A percentile compares a stretch with the other conserved stretches of the same genome.
These are phyloP conservation scores for Nicotiana rustica DNA, from an alignment of 305 asterid species.

Conservation along the genomic window DNA sequence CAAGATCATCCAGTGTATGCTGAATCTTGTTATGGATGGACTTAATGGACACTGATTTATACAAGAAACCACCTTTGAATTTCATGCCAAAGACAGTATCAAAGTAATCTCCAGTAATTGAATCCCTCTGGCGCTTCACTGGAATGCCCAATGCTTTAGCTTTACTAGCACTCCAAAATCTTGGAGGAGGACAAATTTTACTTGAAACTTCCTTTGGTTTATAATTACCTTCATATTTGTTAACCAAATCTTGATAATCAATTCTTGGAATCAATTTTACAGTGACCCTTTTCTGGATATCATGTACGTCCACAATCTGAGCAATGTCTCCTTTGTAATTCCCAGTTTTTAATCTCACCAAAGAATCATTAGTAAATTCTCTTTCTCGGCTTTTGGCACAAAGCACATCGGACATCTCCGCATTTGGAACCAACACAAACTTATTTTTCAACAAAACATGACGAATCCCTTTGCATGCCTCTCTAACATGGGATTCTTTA, in stretches of 20 bases:
- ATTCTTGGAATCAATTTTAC: conserved; percentile 88
- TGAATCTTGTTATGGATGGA: conserved; percentile 75
- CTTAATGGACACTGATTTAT: conserved; percentile 74
- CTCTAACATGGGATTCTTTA: conserved; percentile 92
- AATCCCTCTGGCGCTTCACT: conserved; percentile 76
- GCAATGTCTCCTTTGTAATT: conserved; percentile 95
- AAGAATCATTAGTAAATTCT: conserved; percentile 80
- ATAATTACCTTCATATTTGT: conserved; percentile 62
- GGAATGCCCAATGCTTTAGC: conserved; percentile 63
- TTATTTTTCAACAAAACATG: conserved; percentile 61
- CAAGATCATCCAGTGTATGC: conserved; percentile 87
- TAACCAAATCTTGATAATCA: conserved; percentile 81
- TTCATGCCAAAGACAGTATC: conserved; percentile 81
- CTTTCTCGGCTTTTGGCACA: conserved; percentile 83
- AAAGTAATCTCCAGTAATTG: conserved; percentile 69
- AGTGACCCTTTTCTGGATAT: conserved; percentile 79
- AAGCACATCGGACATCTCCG: conserved; percentile 94
- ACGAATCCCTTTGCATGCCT: conserved; percentile 89
- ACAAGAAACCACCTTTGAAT: conserved; percentile 90
- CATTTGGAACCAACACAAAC: conserved; percentile 83
- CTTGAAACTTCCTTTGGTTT: conserved; percentile 82
- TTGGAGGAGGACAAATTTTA: conserved; percentile 78
- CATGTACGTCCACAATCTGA: conserved; percentile 87
- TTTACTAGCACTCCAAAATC: conserved; percentile 81
- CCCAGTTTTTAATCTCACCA: conserved; percentile 93